These are phyloP conservation scores for Myxozyma neotropica DNA, from an alignment of 805 yeast species.

Conservation along the genomic window DNA sequence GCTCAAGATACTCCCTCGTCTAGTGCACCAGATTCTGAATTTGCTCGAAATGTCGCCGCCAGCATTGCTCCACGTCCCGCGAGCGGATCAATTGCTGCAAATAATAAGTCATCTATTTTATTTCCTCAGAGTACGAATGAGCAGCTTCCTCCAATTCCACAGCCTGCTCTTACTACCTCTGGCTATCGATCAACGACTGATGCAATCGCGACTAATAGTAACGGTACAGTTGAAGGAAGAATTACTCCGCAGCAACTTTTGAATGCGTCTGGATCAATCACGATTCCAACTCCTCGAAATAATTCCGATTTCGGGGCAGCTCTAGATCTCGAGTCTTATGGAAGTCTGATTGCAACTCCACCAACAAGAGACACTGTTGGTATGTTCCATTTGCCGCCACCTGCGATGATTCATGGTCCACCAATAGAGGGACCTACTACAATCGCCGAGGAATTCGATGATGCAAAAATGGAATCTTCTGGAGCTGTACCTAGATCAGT, in stretches of 20 bases:
- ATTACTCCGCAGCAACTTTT: constrained; percentile 30
- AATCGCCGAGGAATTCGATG: not conserved
- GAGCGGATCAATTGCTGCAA: not conserved
- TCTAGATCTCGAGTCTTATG: constrained; percentile 16
- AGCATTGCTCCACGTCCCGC: not conserved
- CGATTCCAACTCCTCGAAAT: constrained; percentile 11
- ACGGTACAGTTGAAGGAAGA: constrained; percentile 5
- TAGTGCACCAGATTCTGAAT: not conserved
- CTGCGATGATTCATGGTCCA: constrained; percentile 13
- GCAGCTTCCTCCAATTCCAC: not conserved
- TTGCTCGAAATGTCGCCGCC: constrained; percentile 2
- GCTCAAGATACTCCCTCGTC: not conserved
- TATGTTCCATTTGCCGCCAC: constrained; percentile 24
- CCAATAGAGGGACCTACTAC: not conserved
- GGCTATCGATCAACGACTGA: not conserved
- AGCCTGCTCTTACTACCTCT: not conserved
- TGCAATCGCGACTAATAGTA: not conserved
- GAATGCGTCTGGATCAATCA: constrained; percentile 8
- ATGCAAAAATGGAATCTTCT: not conserved
- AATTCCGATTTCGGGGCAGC: not conserved
- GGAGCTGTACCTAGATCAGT: constrained; percentile 11
- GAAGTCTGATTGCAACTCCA: constrained; percentile 33
- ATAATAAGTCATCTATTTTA: not conserved
- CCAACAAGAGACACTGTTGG: constrained; percentile 8
- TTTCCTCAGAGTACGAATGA: not conserved